Evolutionary conservation across 306 rosid species (phyloP).

Genomic region (apple (Malus domestica)): ASM211411v1 NC_041794.1:30122501-30123000

Average conservation of each 20-base stretch:
- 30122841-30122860: not conserved
- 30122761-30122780: conserved; percentile 24
- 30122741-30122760: conserved; percentile 19
- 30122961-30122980: conserved; percentile 50
- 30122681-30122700: not conserved
- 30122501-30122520: not conserved
- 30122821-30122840: conserved; percentile 15
- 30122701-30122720: conserved; percentile 24
- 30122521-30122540: not conserved
- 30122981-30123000: conserved; percentile 41
- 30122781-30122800: conserved; percentile 32
- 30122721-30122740: conserved; percentile 26
- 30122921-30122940: not conserved
- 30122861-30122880: not conserved
- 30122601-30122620: not conserved
- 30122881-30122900: not conserved
- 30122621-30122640: not conserved
- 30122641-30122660: not conserved
- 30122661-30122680: not conserved
- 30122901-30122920: not conserved
- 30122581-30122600: not conserved
- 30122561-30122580: not conserved
- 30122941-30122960: conserved; percentile 1
- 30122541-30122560: not conserved
- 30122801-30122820: conserved; percentile 38